Conservation (phyloP, 108 stramenopile genomes). For the Skeletonema tropicum region DNA sequence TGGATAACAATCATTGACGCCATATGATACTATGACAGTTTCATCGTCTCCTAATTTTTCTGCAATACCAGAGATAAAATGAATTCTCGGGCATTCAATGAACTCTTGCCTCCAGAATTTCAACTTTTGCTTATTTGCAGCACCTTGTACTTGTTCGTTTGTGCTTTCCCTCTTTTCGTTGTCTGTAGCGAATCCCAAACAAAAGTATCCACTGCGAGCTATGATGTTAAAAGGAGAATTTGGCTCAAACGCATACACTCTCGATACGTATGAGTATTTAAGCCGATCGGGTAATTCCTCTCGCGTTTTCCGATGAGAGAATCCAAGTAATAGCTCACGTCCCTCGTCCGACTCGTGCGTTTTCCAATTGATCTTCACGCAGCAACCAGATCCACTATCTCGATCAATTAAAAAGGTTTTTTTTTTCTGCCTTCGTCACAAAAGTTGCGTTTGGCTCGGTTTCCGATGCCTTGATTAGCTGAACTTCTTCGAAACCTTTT, state of each 20-base stretch:
- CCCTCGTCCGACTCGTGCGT: neutral
- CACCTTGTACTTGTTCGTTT: slow-evolving; percentile 41
- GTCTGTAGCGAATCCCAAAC: slow-evolving; percentile 45
- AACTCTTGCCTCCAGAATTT: slow-evolving; percentile 17
- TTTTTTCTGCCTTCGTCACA: slow-evolving; percentile 18
- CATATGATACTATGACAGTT: slow-evolving; percentile 48
- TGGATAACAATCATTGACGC: slow-evolving; percentile 57
- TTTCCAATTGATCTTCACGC: slow-evolving; percentile 42
- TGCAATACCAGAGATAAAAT: slow-evolving; percentile 47
- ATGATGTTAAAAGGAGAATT: slow-evolving; percentile 46
- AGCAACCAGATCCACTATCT: slow-evolving; percentile 53
- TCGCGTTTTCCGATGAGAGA: slow-evolving; percentile 46
- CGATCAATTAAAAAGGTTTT: slow-evolving; percentile 12
- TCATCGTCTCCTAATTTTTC: slow-evolving; percentile 46
- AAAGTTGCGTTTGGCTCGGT: slow-evolving; percentile 35
- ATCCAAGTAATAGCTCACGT: slow-evolving; percentile 34
- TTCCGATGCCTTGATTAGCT: slow-evolving; percentile 9
- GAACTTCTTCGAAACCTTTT: neutral
- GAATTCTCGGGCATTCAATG: slow-evolving; percentile 42
- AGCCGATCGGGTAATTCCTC: neutral
- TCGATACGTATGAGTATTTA: slow-evolving; percentile 36
- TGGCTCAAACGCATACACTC: slow-evolving; percentile 46
- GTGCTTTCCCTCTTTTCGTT: slow-evolving; percentile 15
- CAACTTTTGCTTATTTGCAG: slow-evolving; percentile 35
- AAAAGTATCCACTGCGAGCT: slow-evolving; percentile 47